Conservation (phyloP, 202 grass and related monocot genomes). For the Zizania palustris region DNA sequence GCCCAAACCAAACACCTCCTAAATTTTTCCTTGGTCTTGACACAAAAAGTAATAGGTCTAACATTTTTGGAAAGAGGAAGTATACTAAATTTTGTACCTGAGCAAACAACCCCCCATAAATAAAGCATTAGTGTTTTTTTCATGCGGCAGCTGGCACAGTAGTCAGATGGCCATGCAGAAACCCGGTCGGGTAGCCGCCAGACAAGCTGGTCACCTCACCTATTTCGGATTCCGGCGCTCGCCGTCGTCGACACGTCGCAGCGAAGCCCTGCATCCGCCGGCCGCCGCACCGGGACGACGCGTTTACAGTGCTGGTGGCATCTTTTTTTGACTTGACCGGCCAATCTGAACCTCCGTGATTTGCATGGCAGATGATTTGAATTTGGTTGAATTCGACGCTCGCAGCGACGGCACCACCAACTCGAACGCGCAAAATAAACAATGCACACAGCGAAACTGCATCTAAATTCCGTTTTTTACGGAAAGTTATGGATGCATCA, state of each 20-base stretch:
- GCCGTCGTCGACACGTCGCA: slow-evolving; percentile 33
- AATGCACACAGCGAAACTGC: not conserved
- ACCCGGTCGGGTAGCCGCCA: slow-evolving; percentile 30
- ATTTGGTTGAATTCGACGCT: not conserved
- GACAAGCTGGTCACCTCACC: slow-evolving; percentile 38
- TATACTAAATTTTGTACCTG: too few relatives aligned
- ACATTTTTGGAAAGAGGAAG: too few relatives aligned
- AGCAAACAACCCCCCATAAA: too few relatives aligned
- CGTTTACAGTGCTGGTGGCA: not conserved
- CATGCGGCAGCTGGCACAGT: too few relatives aligned
- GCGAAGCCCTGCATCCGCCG: not conserved
- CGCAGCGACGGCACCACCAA: not conserved
- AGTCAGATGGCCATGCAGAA: slow-evolving; percentile 29
- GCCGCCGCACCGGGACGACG: not conserved
- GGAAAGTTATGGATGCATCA: too few relatives aligned
- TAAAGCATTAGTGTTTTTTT: too few relatives aligned
- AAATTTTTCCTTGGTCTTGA: too few relatives aligned
- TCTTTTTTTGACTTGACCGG: not conserved
- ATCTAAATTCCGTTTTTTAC: not conserved
- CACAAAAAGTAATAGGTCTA: too few relatives aligned
- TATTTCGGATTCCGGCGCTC: slow-evolving; percentile 38
- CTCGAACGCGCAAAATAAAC: not conserved
- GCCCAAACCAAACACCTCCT: too few relatives aligned
- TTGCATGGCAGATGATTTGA: not conserved
- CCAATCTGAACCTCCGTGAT: not conserved